Conservation (phyloP, 495 filamentous ascomycete species). For the Xylaria cubensis region DNA sequence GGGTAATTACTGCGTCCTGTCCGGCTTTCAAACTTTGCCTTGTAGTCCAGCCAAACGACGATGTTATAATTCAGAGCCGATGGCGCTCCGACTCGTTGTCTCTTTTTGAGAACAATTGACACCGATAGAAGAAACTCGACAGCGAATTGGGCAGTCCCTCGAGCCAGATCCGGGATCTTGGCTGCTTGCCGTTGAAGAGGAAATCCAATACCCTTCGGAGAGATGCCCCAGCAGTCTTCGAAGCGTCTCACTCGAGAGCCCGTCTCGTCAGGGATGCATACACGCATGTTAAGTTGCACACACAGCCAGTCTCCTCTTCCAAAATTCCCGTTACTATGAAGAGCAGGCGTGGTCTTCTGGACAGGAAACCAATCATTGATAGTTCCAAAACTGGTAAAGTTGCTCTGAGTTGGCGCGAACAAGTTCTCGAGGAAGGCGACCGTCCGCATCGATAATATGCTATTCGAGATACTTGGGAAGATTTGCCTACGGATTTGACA, state of each 20-base stretch:
- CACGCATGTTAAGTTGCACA: neutral
- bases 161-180: neutral
- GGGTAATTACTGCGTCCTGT: conserved; percentile 1
- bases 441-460: neutral
- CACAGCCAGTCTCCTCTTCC: conserved; percentile 9
- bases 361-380: conserved; percentile 1
- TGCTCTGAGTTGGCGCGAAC: neutral
- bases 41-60: neutral
- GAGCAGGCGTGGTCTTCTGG: conserved; percentile 1
- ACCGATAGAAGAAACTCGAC: conserved; percentile 3
- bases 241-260: neutral
- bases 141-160: neutral
- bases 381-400: neutral
- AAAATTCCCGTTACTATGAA: neutral
- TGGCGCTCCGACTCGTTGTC: neutral
- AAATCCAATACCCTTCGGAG: neutral
- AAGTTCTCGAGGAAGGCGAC: conserved; percentile 1
- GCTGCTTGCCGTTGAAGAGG: conserved; percentile 5
- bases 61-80: neutral
- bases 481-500: neutral
- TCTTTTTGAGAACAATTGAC: conserved; percentile 8
- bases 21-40: neutral
- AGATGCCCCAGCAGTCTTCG: neutral
- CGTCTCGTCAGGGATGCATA: neutral
- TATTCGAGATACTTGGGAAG: conserved; percentile 2